These are phyloP conservation scores for Penicillium canariense DNA, from an alignment of 495 filamentous ascomycete genomes.

Conservation along the genomic window DNA sequence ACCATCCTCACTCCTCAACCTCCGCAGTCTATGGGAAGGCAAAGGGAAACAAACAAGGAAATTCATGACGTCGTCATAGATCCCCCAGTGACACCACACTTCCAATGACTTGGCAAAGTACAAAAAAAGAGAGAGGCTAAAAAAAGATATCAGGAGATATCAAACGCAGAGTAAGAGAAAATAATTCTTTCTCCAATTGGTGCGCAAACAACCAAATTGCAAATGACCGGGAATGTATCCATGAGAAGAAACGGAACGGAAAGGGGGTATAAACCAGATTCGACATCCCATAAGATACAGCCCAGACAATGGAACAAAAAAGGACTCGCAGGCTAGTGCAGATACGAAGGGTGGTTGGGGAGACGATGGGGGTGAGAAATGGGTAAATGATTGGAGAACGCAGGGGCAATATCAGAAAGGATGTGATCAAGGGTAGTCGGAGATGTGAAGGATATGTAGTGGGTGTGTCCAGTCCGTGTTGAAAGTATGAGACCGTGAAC, in stretches of 20 bases:
- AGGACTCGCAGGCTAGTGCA: background rate
- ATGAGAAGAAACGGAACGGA: conserved; percentile 22
- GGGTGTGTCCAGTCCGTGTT: background rate
- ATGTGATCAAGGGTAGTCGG: background rate
- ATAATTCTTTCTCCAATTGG: conserved; percentile 7
- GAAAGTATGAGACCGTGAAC: background rate
- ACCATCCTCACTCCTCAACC: conserved; percentile 6
- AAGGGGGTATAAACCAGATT: conserved; percentile 38
- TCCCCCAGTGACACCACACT: conserved; percentile 28
- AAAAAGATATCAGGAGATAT: background rate
- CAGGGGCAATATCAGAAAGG: background rate
- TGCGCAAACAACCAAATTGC: background rate
- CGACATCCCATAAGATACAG: conserved; percentile 33
- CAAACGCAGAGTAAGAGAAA: background rate
- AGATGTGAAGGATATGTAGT: background rate
- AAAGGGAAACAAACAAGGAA: conserved; percentile 27
- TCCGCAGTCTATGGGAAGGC: conserved; percentile 17
- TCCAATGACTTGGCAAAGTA: conserved; percentile 16
- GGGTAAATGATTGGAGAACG: too few relatives aligned
- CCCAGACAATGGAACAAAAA: conserved; percentile 21
- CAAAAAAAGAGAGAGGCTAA: conserved; percentile 6
- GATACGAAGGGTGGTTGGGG: background rate
- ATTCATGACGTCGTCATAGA: conserved; percentile 45
- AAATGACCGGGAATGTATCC: conserved; percentile 24
- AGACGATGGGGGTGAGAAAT: background rate